Evolutionary conservation across 495 filamentous ascomycete species (phyloP).

Genomic region (Xylaria nigripes): DNA sequence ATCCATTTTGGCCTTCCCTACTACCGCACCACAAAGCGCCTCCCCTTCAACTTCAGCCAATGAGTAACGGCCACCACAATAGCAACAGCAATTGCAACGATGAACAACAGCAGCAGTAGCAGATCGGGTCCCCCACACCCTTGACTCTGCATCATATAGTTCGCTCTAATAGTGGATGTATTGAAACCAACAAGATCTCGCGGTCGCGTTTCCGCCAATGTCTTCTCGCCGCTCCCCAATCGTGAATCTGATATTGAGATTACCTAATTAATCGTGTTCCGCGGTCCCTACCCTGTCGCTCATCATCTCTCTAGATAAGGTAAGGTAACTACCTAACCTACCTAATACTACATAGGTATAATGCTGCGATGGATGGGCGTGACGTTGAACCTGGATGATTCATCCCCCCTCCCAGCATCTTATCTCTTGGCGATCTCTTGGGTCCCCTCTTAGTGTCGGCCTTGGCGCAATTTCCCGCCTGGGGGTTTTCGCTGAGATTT

Average conservation of each 20-base stretch:
- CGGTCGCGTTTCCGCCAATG: not conserved
- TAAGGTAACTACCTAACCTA: too few species aligned
- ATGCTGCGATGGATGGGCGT: not conserved
- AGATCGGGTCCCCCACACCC: not conserved
- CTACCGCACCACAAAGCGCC: not conserved
- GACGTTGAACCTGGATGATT: conserved; percentile 12
- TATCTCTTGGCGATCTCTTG: conserved; percentile 29
- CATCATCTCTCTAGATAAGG: too few species aligned
- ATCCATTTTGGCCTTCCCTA: too few species aligned
- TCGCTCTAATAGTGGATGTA: not conserved
- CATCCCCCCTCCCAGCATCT: conserved; percentile 24
- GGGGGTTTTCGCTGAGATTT: not conserved
- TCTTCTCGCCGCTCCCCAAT: too few species aligned
- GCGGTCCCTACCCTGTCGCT: too few species aligned
- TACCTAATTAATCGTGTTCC: too few species aligned
- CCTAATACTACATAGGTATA: too few species aligned
- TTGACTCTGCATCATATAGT: not conserved
- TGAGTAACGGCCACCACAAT: not conserved
- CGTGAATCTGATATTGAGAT: too few species aligned
- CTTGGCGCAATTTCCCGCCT: not conserved
- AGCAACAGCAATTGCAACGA: not conserved
- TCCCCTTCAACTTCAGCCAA: not conserved
- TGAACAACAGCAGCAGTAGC: not conserved
- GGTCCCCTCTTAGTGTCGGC: too few species aligned
- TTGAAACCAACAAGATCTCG: not conserved